Evolutionary conservation across 352 stramenopile genomes (phyloP), one percentile per base, ranked within the genome.

Genomic region (Phytophthora kernoviae): DNA sequence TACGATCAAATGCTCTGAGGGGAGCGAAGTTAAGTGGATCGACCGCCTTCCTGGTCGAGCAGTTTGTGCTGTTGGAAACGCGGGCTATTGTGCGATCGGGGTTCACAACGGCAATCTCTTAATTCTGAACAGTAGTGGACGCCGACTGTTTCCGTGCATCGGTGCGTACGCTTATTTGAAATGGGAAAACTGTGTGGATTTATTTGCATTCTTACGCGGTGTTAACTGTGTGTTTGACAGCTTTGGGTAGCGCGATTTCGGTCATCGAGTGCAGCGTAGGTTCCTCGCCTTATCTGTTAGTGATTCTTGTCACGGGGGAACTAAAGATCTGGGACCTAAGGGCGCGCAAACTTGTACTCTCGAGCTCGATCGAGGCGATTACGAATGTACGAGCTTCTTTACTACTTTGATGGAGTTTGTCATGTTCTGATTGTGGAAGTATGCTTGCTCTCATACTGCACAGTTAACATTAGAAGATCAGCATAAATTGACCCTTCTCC

Each of bases 91-190:
- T 46, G 81, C 79, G 4, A 30, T 94, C 24, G 81, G 70, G n/a
- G 74, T 81, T 18, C 63, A 74, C 50, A 90, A 74, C 5, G 87
- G 87, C 0, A 75, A 91, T 33, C 62, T 96, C 11, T 86, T 90
- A 53, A 49, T 94, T 20, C 36, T 92, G 10, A 91, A 68, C 43
- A 65, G 58, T 1, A 84, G 67, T 32, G 87, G 87, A 2, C 71
- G 84, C 24, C 75, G 87, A 32, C 66, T 96, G 8, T 94, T 96
- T 46, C 87, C 87, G 10, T 91, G 67, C 56, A 93, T 96, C 32
- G 60, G 84, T 94, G 50, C 48, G 68, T 75, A 42, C 18, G 20
- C 8, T 22, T 45, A 20, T 21, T 40, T 48, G 4, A 54, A 40
- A 20, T 24, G 1, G 14, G 22, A 37, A 11, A 30, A 44, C 39